phyloP scores from a whole-genome alignment of 148 eudicot species.

The Nyssa sinensis region DNA sequence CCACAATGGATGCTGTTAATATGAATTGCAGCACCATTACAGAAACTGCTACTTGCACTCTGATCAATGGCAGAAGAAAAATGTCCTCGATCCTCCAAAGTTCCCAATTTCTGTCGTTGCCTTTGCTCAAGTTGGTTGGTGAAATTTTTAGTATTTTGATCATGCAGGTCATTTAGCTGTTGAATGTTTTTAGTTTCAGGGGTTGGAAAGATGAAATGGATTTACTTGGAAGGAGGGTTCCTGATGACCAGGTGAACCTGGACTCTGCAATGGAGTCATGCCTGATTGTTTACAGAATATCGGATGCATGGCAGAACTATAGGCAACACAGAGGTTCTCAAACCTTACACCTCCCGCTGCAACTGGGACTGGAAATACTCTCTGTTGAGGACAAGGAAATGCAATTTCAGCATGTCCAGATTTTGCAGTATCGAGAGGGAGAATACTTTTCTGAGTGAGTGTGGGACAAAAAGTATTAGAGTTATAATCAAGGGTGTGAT shows the following conservation, averaged over 20 bases:
- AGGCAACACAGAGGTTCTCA: slow-evolving; percentile 27
- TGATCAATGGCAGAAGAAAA: slow-evolving; percentile 53
- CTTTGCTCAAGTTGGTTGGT: slow-evolving; percentile 24
- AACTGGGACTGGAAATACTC: slow-evolving; percentile 45
- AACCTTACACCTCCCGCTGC: slow-evolving; percentile 44
- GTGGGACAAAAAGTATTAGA: slow-evolving; percentile 30
- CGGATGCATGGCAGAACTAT: slow-evolving; percentile 32
- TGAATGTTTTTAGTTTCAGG: slow-evolving; percentile 12
- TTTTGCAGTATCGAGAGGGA: slow-evolving; percentile 23
- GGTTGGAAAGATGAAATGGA: too few relatives aligned
- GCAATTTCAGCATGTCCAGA: slow-evolving; percentile 34
- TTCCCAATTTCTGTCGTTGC: slow-evolving; percentile 35
- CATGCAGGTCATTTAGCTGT: slow-evolving; percentile 22
- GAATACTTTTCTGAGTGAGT: slow-evolving; percentile 23
- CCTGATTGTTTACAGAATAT: slow-evolving; percentile 30
- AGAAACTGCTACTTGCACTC: slow-evolving; percentile 57
- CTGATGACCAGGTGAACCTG: slow-evolving; percentile 41
- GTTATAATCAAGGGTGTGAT: slow-evolving; percentile 30
- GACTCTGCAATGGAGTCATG: slow-evolving; percentile 35
- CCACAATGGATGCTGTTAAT: slow-evolving; percentile 31
- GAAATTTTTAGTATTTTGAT: slow-evolving; percentile 30
- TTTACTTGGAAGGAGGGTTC: slow-evolving; percentile 22
- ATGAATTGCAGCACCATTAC: slow-evolving; percentile 36
- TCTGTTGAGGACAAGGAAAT: slow-evolving; percentile 33
- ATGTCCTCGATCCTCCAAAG: slow-evolving; percentile 31